A percentile compares a stretch with the other conserved stretches of the same genome.
Conservation (phyloP, 257 asterid genomes). For the Forsythia viridissima region DNA sequence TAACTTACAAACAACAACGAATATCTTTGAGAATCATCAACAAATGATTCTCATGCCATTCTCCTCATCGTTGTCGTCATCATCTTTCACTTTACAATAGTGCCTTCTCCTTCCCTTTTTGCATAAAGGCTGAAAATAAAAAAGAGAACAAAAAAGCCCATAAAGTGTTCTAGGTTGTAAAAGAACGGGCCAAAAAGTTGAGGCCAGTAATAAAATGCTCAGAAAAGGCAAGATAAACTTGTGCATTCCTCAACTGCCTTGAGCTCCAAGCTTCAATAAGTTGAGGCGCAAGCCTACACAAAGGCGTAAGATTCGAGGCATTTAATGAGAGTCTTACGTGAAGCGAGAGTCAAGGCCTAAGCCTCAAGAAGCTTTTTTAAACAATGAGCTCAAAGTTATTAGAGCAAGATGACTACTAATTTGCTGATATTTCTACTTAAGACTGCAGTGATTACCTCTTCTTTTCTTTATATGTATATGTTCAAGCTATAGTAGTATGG, state of each 20-base stretch:
- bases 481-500: not conserved
- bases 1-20: not conserved
- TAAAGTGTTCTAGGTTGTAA: not conserved
- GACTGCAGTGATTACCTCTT: not conserved
- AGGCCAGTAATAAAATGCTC: not conserved
- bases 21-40: not conserved
- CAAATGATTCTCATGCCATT: not conserved
- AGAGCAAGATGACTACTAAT: not conserved
- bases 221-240: not conserved
- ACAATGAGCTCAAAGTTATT: conserved; percentile 8
- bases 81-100: not conserved
- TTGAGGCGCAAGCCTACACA: not conserved
- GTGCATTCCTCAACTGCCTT: not conserved
- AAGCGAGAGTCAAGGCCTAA: not conserved
- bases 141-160: no score
- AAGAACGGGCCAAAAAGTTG: not conserved
- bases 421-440: not conserved
- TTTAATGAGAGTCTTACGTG: not conserved
- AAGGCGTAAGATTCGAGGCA: not conserved
- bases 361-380: not conserved
- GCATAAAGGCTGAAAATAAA: no score
- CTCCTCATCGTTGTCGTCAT: not conserved
- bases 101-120: not conserved
- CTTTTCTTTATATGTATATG: not conserved
- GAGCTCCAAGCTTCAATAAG: not conserved